phyloP scores from a whole-genome alignment of 2,329 filamentous ascomycete species.

The Aureobasidium sp. region DNA sequence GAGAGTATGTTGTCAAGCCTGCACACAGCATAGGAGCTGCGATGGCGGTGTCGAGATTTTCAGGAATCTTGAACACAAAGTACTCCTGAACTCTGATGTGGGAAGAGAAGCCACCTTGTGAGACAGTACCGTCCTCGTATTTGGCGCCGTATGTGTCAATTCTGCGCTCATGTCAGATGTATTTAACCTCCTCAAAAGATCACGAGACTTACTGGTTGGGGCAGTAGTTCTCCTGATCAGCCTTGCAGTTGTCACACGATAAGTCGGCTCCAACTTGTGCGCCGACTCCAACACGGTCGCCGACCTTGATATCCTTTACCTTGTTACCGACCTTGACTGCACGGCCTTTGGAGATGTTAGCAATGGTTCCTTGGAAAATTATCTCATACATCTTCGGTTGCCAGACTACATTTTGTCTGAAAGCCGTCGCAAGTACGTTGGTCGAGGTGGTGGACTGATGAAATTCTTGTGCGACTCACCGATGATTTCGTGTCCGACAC shows the following conservation, averaged over 20 bases:
- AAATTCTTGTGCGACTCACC: neutral
- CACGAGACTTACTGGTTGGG: constrained; percentile 20
- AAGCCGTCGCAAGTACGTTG: neutral
- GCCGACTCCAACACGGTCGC: constrained; percentile 42
- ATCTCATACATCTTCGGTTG: too few relatives aligned
- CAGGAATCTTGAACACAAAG: constrained; percentile 53
- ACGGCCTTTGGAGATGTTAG: neutral
- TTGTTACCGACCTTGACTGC: constrained; percentile 24
- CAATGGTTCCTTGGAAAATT: neutral
- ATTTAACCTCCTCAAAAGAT: too few relatives aligned
- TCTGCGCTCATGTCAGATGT: neutral
- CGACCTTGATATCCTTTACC: constrained; percentile 23
- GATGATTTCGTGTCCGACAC: constrained; percentile 24
- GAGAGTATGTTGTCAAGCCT: constrained; percentile 65
- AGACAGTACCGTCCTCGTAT: constrained; percentile 41
- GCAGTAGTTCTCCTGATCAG: constrained; percentile 31
- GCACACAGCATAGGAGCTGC: constrained; percentile 68
- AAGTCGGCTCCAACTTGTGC: constrained; percentile 42
- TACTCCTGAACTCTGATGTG: constrained; percentile 47
- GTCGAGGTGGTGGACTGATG: neutral
- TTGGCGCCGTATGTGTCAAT: constrained; percentile 29
- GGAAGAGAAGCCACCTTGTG: constrained; percentile 56
- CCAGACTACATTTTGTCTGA: too few relatives aligned
- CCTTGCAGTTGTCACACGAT: constrained; percentile 47
- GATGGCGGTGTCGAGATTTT: constrained; percentile 38